These are phyloP conservation scores for Pseudodiploospora longispora DNA, from an alignment of 2,329 filamentous ascomycete genomes.

Conservation along the genomic window DNA sequence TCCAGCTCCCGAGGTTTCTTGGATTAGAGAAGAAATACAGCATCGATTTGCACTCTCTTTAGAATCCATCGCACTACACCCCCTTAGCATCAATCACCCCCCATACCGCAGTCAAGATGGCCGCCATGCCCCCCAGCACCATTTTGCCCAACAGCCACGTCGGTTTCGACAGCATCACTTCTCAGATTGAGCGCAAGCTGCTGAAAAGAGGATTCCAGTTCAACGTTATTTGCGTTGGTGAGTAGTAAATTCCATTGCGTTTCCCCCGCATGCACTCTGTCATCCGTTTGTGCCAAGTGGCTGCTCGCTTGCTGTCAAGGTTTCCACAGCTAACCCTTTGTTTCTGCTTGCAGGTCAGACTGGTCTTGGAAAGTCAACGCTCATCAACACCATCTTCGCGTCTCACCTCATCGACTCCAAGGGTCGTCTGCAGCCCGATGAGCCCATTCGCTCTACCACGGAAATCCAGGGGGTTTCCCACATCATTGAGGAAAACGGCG, in stretches of 20 bases:
- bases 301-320: background rate
- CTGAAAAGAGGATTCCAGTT: constrained; percentile 99
- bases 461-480: constrained; percentile 98
- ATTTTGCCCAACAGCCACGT: constrained; percentile 95
- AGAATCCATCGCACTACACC: constrained; percentile 3
- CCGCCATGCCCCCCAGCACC: constrained; percentile 59
- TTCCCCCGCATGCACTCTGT: background rate
- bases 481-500: constrained; percentile 98
- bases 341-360: constrained; percentile 66
- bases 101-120: constrained; percentile 33
- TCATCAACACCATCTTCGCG: constrained; percentile 99
- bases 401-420: constrained; percentile 99
- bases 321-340: constrained; percentile 8
- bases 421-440: constrained; percentile 84
- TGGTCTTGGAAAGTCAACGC: constrained; percentile 93
- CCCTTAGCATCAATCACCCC: constrained; percentile 9
- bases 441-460: constrained; percentile 89
- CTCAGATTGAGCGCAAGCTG: constrained; percentile 98
- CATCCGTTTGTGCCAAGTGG: constrained; percentile 5
- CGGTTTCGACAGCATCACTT: constrained; percentile 99
- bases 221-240: constrained; percentile 99
- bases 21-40: constrained; percentile 18
- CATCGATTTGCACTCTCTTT: constrained; percentile 19
- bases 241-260: constrained; percentile 31
- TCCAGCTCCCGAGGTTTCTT: constrained; percentile 26